Conservation (phyloP, 257 asterid species). For the Datura wrightii region DNA sequence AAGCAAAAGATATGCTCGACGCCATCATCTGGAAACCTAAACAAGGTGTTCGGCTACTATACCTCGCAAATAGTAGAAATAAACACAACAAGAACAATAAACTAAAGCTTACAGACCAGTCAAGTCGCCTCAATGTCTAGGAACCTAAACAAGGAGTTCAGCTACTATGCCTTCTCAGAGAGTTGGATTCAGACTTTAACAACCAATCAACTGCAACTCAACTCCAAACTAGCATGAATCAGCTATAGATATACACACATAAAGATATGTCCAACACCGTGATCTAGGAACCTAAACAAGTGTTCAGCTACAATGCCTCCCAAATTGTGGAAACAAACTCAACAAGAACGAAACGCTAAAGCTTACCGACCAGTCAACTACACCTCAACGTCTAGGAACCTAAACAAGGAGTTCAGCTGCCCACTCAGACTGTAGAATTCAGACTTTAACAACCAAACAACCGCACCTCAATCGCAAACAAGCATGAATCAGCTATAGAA, state of each 20-base stretch:
- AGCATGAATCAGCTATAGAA: neutral
- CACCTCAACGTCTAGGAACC: neutral
- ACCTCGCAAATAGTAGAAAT: neutral
- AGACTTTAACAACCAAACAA: neutral
- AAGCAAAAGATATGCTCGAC: neutral
- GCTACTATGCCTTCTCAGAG: neutral
- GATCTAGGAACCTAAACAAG: neutral
- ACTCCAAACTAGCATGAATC: neutral
- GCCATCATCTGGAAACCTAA: neutral
- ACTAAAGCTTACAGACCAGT: neutral
- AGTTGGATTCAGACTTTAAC: neutral
- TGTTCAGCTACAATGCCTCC: neutral
- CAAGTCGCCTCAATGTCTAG: neutral
- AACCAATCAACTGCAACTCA: neutral
- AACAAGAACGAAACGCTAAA: neutral
- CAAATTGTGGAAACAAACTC: neutral
- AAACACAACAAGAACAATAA: neutral
- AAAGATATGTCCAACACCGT: neutral
- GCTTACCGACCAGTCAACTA: conserved; percentile 9
- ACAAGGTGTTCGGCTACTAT: neutral
- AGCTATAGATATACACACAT: neutral
- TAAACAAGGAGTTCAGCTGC: conserved; percentile 17
- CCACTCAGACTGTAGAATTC: neutral
- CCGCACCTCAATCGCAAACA: neutral
- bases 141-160: conserved; percentile 26